A percentile compares a stretch with the other conserved stretches of the same genome.
phyloP scores from a whole-genome alignment of 495 filamentous ascomycete genomes.

The Aspergillus asperescens region DNA sequence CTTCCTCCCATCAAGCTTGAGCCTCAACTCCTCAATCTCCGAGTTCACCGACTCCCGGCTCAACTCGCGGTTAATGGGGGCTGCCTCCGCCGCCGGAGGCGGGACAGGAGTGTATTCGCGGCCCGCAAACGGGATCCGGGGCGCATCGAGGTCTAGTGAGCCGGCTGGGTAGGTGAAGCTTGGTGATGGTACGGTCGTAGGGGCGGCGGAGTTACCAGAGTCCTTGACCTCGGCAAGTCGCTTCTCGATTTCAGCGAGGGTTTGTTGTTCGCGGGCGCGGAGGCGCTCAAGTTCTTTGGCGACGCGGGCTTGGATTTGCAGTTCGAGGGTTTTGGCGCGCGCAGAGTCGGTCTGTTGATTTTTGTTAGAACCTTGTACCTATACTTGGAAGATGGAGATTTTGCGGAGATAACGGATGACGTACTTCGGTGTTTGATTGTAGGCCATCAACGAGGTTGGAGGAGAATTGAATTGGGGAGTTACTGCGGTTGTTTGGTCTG shows the following conservation, averaged over 20 bases:
- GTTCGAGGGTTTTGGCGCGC: conserved; percentile 75
- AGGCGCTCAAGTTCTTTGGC: conserved; percentile 75
- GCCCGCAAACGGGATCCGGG: conserved; percentile 44
- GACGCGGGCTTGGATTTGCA: conserved; percentile 85
- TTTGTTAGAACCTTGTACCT: too few relatives aligned
- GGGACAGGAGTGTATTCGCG: conserved; percentile 34
- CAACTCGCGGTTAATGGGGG: conserved; percentile 38
- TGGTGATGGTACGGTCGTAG: conserved; percentile 25
- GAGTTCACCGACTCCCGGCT: conserved; percentile 50
- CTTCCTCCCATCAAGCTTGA: conserved; percentile 67
- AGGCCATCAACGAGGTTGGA: conserved; percentile 75
- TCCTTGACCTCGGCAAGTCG: conserved; percentile 43
- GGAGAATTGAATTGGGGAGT: conserved; percentile 81
- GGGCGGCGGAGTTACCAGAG: conserved; percentile 25
- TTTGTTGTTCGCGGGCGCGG: conserved; percentile 55
- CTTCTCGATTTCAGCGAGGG: conserved; percentile 52
- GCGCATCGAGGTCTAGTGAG: conserved; percentile 45
- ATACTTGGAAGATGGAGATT: not conserved
- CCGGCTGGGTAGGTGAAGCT: conserved; percentile 39
- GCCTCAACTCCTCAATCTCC: conserved; percentile 70
- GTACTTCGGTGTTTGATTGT: conserved; percentile 79
- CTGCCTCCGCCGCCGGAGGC: conserved; percentile 15
- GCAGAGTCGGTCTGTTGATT: conserved; percentile 70
- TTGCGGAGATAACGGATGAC: conserved; percentile 17
- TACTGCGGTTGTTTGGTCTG: conserved; percentile 43